Percentiles rank a stretch among this genome's conserved stretches.
Evolutionary conservation across 2,329 filamentous ascomycete species (phyloP).

Genomic region (Colletotrichum kahawae): DNA sequence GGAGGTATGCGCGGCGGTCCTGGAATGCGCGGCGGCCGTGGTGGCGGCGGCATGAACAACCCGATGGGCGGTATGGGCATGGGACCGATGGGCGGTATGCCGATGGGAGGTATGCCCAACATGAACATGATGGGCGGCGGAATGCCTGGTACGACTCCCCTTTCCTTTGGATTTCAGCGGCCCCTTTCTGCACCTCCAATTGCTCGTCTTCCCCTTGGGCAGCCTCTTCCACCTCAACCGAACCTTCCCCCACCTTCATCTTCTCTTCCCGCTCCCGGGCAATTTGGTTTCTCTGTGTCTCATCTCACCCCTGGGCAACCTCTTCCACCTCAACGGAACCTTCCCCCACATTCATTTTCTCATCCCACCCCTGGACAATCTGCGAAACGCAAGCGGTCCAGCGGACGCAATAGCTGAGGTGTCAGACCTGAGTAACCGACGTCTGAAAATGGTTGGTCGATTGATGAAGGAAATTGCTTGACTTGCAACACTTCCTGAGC

Average conservation of each 20-base stretch:
- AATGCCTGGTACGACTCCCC: conserved; percentile 56
- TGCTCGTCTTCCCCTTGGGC: neutral
- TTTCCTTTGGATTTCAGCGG: neutral
- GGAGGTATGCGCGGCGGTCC: conserved; percentile 54
- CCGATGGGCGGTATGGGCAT: conserved; percentile 55
- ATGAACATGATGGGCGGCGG: conserved; percentile 59
- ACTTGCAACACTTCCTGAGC: neutral
- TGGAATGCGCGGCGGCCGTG: conserved; percentile 39
- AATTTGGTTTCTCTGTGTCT: neutral
- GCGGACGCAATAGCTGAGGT: neutral
- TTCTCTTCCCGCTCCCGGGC: neutral
- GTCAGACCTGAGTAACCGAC: neutral
- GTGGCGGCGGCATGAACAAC: conserved; percentile 45
- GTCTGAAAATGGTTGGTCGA: neutral
- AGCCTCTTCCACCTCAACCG: neutral
- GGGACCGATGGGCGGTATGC: conserved; percentile 52
- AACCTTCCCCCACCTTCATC: neutral
- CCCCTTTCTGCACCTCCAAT: neutral
- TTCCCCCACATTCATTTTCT: too few relatives aligned
- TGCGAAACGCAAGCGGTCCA: neutral
- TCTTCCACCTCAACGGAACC: too few relatives aligned
- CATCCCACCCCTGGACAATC: too few relatives aligned
- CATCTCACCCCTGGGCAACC: neutral
- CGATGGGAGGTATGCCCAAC: conserved; percentile 56
- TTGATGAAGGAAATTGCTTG: too few relatives aligned